Conservation (phyloP, 2,329 filamentous ascomycete species). For the Ophiostoma piceae region DNA sequence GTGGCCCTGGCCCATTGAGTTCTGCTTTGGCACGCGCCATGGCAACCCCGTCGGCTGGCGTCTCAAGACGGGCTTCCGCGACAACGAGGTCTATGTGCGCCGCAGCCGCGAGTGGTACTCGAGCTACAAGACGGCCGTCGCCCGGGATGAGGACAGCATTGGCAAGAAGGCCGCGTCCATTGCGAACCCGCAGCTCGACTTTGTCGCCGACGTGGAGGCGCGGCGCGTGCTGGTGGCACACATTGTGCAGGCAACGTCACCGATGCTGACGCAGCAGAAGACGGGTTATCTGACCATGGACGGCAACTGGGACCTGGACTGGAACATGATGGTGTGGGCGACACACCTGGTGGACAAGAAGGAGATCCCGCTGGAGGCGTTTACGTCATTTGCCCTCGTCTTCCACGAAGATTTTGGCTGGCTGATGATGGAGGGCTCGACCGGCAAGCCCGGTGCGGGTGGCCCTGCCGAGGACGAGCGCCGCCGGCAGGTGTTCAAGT, state of each 20-base stretch:
- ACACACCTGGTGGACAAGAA: constrained; percentile 63
- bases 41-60: constrained; percentile 69
- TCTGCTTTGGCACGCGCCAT: constrained; percentile 55
- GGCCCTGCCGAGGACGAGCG: constrained; percentile 51
- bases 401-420: constrained; percentile 65
- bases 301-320: constrained; percentile 81
- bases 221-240: constrained; percentile 56
- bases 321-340: constrained; percentile 70
- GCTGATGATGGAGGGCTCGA: constrained; percentile 53
- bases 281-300: constrained; percentile 86
- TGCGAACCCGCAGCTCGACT: constrained; percentile 43
- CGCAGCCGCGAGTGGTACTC: constrained; percentile 68
- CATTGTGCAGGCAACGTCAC: constrained; percentile 63
- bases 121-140: constrained; percentile 14
- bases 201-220: constrained; percentile 45
- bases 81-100: constrained; percentile 74
- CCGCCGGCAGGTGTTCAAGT: constrained; percentile 69
- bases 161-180: not conserved
- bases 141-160: constrained; percentile 11
- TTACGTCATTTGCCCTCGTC: constrained; percentile 66
- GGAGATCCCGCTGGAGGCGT: constrained; percentile 56
- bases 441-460: not conserved
- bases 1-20: constrained; percentile 68
- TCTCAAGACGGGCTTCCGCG: constrained; percentile 66
- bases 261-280: constrained; percentile 63